Evolutionary conservation across 345 rosid species (phyloP), one percentile per base, ranked within the genome.

Genomic region (Capsella bursapastoris): DNA sequence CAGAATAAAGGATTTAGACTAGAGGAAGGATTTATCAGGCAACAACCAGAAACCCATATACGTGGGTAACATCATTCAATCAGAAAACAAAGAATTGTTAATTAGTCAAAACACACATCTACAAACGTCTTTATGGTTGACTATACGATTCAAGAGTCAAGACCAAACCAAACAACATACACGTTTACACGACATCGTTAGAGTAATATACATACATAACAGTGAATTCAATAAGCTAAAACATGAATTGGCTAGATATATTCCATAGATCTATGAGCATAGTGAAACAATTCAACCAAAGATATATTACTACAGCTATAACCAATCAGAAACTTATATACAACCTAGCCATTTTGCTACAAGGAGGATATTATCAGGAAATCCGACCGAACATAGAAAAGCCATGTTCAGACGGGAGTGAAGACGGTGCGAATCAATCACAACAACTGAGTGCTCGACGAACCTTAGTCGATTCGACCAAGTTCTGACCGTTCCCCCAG

Each of bases 381-480:
- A 3, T 43, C 15, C 3, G 35, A 0, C 69, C 5, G 63, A 51
- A 74, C 77, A 64, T n/a, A 61, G 70, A 63, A 41, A 55, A 64
- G 4, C 22, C 40, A 70, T 55, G 71, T 56, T 70, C 65, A 70
- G 59, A 27, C 8, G 43, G 10, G 5, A 63, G 51, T 49, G 28
- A 48, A 47, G 37, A 64, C 60, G 52, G 40, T 18, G 67, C 41
- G 62, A 77, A 71, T 64, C 76, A 77, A 65, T 65, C 72, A 77
- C 56, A 77, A 71, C 16, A 71, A 77, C 67, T 51, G 68, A 56
- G 43, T 47, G 83, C 81, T 81, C 83, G 81, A 85, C 96, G 71
- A 88, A 90, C 93, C 96, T 90, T 82, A 79, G 83, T 80, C 73
- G 83, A 81, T 66, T 82, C 83, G 77, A 79, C 84, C 88, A 82